Evolutionary conservation across 371 early-diverging fungal genomes (phyloP).

Genomic region (Funneliformis caledonium): DNA sequence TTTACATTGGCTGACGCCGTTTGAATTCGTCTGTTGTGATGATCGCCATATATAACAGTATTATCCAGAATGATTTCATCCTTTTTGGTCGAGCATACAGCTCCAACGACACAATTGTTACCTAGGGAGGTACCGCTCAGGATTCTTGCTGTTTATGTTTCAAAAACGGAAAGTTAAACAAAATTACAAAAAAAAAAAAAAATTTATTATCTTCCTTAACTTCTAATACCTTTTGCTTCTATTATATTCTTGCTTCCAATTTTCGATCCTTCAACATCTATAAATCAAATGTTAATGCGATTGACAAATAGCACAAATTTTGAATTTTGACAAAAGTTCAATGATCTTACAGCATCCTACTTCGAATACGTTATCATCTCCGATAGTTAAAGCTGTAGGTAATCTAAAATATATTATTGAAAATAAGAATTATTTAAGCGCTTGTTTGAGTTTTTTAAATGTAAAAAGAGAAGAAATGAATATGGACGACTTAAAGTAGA

Average conservation of each 20-base stretch:
- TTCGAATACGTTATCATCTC: conserved; percentile 79
- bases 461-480: background rate
- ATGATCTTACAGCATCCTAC: conserved; percentile 67
- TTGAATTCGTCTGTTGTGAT: conserved; percentile 63
- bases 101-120: conserved; percentile 76
- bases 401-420: conserved; percentile 40
- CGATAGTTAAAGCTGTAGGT: conserved; percentile 63
- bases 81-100: conserved; percentile 66
- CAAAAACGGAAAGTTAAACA: background rate
- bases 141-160: conserved; percentile 55
- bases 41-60: conserved; percentile 72
- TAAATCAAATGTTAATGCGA: background rate
- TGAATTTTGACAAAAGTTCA: background rate
- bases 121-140: conserved; percentile 65
- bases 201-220: background rate
- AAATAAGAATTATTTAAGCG: background rate
- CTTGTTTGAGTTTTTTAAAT: background rate
- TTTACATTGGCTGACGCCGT: conserved; percentile 46
- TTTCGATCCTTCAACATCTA: conserved; percentile 72
- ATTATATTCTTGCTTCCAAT: conserved; percentile 73
- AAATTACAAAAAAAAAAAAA: background rate
- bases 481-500: too few relatives aligned
- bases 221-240: conserved; percentile 69
- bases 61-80: conserved; percentile 67
- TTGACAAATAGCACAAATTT: background rate